A percentile compares a stretch with the other conserved stretches of the same genome.
Conservation (phyloP, 1,284 basidiomycete species). For the Inonotus hispidus region DNA sequence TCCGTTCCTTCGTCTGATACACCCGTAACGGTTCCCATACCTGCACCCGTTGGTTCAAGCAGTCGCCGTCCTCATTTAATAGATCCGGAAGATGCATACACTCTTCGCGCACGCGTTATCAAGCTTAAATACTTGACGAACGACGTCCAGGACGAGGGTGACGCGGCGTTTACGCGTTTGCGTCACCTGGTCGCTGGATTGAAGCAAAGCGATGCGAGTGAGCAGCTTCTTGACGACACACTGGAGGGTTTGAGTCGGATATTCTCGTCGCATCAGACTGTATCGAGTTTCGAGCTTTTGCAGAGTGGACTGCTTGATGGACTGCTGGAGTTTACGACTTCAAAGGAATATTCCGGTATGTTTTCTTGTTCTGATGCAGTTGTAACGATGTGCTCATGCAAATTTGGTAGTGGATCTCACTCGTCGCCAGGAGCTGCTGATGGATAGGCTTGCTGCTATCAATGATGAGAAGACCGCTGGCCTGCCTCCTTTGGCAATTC, state of each 20-base stretch:
- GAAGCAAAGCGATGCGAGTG: slow-evolving; percentile 47
- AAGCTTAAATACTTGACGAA: slow-evolving; percentile 70
- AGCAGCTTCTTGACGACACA: slow-evolving; percentile 59
- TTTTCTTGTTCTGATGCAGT: neutral
- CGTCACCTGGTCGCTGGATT: slow-evolving; percentile 62
- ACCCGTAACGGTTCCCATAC: slow-evolving; percentile 28
- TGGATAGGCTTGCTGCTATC: slow-evolving; percentile 66
- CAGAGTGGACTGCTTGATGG: slow-evolving; percentile 92
- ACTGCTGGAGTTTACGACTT: slow-evolving; percentile 78
- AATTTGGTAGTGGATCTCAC: slow-evolving; percentile 42
- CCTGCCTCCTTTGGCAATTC: slow-evolving; percentile 67
- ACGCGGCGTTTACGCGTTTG: slow-evolving; percentile 61
- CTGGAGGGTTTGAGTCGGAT: slow-evolving; percentile 71
- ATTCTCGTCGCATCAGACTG: slow-evolving; percentile 73
- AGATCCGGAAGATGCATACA: slow-evolving; percentile 86
- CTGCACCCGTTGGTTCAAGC: slow-evolving; percentile 33
- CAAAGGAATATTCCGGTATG: slow-evolving; percentile 52
- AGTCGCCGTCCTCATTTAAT: slow-evolving; percentile 43
- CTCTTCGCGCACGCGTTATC: slow-evolving; percentile 81
- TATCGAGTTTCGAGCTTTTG: slow-evolving; percentile 94
- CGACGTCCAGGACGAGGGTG: slow-evolving; percentile 54
- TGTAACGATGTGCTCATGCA: neutral
- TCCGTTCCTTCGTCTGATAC: slow-evolving; percentile 36
- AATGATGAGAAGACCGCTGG: slow-evolving; percentile 38
- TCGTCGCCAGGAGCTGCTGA: slow-evolving; percentile 66